Conservation (phyloP, 768 basidiomycete species). For the Termitomyces sp. region DNA sequence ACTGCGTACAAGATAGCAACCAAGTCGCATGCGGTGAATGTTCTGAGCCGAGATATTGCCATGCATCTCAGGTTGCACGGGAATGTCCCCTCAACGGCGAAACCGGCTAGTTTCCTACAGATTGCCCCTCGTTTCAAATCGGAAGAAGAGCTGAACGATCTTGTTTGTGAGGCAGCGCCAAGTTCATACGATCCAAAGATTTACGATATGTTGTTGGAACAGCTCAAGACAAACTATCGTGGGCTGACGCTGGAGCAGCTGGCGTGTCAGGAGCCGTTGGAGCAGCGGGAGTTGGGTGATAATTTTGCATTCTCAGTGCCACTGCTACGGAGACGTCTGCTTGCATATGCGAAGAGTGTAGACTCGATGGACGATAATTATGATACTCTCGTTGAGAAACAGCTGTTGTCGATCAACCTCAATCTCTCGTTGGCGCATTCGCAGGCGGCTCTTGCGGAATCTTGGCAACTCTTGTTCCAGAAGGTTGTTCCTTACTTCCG, state of each 20-base stretch:
- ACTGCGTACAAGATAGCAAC: conserved; percentile 66
- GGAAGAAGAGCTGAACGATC: conserved; percentile 60
- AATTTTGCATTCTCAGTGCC: conserved; percentile 67
- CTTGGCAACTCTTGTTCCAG: conserved; percentile 73
- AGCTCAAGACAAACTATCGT: conserved; percentile 47
- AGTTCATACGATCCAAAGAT: conserved; percentile 70
- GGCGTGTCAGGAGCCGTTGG: conserved; percentile 51
- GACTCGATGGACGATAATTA: conserved; percentile 36
- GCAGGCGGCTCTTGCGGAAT: conserved; percentile 66
- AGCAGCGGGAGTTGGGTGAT: conserved; percentile 76
- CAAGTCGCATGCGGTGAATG: conserved; percentile 71
- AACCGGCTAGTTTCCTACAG: conserved; percentile 55
- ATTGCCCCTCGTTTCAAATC: conserved; percentile 53
- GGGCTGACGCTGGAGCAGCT: conserved; percentile 63
- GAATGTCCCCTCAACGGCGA: conserved; percentile 29
- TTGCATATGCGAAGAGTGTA: conserved; percentile 36
- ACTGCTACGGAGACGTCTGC: conserved; percentile 56
- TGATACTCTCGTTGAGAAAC: conserved; percentile 50
- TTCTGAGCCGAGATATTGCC: conserved; percentile 72
- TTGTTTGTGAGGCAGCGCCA: conserved; percentile 62
- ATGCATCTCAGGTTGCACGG: conserved; percentile 44
- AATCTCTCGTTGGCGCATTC: conserved; percentile 83
- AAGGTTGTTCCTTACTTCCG: conserved; percentile 61
- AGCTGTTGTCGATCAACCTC: conserved; percentile 72
- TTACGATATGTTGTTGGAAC: conserved; percentile 53